A percentile compares a stretch with the other conserved stretches of the same genome.
phyloP scores from a whole-genome alignment of 2,329 filamentous ascomycete species.

The Septoria linicola region DNA sequence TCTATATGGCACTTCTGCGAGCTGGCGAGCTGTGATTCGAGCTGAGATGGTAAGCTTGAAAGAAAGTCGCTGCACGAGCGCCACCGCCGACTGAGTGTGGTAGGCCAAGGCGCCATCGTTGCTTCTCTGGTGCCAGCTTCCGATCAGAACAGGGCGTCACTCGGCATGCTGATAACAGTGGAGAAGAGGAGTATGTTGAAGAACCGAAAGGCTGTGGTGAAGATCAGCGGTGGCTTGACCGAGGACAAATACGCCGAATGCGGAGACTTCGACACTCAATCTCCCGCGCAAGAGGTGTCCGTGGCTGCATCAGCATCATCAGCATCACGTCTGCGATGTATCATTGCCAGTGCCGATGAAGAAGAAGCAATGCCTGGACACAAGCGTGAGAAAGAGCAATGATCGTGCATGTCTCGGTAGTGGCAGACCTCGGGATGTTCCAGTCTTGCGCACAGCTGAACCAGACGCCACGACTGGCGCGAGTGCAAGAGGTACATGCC shows the following conservation, averaged over 20 bases:
- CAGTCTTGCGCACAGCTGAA: too few relatives aligned
- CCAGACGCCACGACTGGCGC: not conserved
- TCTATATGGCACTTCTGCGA: not conserved
- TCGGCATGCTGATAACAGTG: not conserved
- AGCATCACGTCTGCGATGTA: too few relatives aligned
- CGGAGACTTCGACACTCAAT: not conserved
- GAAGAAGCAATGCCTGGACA: too few relatives aligned
- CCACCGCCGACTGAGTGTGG: not conserved
- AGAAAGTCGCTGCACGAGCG: constrained; percentile 3
- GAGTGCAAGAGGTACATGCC: not conserved
- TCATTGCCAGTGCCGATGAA: too few relatives aligned
- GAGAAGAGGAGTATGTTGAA: not conserved
- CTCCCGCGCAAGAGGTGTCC: too few relatives aligned
- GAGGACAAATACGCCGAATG: not conserved
- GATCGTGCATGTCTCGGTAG: too few relatives aligned
- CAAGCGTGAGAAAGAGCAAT: too few relatives aligned
- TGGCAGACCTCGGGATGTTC: too few relatives aligned
- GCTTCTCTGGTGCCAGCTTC: constrained; percentile 4
- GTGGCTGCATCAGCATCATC: too few relatives aligned
- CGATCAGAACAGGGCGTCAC: not conserved
- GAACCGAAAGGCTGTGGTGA: too few relatives aligned
- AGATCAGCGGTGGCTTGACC: not conserved
- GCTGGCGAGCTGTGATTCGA: not conserved
- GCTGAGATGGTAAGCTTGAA: not conserved
- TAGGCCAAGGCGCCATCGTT: constrained; percentile 4